Conservation (phyloP, 1,139 yeast genomes). For the Blastobotrys capitulatus region DNA sequence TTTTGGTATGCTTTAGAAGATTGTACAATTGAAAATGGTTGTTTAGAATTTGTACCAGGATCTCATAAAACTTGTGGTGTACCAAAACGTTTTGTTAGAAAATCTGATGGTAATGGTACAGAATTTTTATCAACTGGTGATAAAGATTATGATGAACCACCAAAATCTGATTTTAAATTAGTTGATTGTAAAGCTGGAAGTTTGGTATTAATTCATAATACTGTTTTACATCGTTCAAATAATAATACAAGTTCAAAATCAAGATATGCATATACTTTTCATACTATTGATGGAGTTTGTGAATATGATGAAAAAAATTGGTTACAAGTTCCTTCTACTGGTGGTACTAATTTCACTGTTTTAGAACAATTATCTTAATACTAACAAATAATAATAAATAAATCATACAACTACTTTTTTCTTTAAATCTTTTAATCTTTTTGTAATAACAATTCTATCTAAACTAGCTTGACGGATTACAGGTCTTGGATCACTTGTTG, state of each 20-base stretch:
- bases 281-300: slow-evolving; percentile 61
- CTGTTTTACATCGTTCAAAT: slow-evolving; percentile 68
- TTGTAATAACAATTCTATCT: background rate
- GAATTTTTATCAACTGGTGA: slow-evolving; percentile 31
- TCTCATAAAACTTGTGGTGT: slow-evolving; percentile 58
- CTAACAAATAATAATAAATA: background rate
- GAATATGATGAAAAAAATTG: slow-evolving; percentile 62
- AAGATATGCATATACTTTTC: slow-evolving; percentile 75
- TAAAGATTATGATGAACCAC: slow-evolving; percentile 27
- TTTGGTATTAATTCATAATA: slow-evolving; percentile 61
- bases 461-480: background rate
- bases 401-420: background rate
- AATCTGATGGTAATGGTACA: slow-evolving; percentile 40
- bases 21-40: slow-evolving; percentile 63
- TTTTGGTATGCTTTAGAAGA: slow-evolving; percentile 82
- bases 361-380: slow-evolving; percentile 10
- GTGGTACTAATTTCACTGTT: slow-evolving; percentile 53
- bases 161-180: slow-evolving; percentile 41
- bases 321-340: slow-evolving; percentile 71
- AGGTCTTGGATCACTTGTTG: background rate
- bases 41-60: slow-evolving; percentile 69
- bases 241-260: slow-evolving; percentile 50
- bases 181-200: slow-evolving; percentile 71
- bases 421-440: background rate
- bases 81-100: slow-evolving; percentile 60